These are phyloP conservation scores for Soucietia sequanensis DNA, from an alignment of 805 yeast species.

Conservation along the genomic window DNA sequence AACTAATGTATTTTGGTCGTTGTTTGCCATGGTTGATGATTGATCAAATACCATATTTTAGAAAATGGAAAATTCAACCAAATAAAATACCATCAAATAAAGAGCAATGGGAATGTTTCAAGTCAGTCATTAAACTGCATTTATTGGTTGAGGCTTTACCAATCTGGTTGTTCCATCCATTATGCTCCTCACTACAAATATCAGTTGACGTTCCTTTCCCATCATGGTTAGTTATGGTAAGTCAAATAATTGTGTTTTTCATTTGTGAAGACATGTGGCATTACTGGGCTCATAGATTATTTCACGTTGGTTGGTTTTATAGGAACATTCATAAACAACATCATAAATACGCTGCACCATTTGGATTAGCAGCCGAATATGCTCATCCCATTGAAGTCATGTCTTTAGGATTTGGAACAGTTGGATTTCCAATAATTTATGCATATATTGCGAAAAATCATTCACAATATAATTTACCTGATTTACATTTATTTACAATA, in stretches of 20 bases:
- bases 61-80: constrained; percentile 85
- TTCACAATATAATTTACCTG: constrained; percentile 19
- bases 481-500: constrained; percentile 83
- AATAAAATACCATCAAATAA: constrained; percentile 72
- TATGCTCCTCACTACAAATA: constrained; percentile 80
- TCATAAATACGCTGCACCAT: constrained; percentile 97
- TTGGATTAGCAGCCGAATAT: constrained; percentile 95
- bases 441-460: constrained; percentile 65
- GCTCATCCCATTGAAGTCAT: constrained; percentile 96
- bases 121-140: constrained; percentile 81
- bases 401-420: constrained; percentile 91
- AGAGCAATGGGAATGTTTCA: constrained; percentile 93
- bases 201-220: constrained; percentile 86
- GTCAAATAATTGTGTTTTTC: constrained; percentile 76
- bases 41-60: constrained; percentile 82
- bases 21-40: constrained; percentile 90
- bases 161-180: constrained; percentile 95
- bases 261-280: constrained; percentile 94
- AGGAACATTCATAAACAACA: constrained; percentile 95
- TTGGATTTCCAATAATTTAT: constrained; percentile 88
- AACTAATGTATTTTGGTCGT: constrained; percentile 86
- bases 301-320: constrained; percentile 88
- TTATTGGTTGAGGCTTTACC: constrained; percentile 93
- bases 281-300: constrained; percentile 89
- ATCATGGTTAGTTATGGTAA: constrained; percentile 48